A percentile compares a stretch with the other conserved stretches of the same genome.
These are phyloP conservation scores for Aspergillus steynii DNA, from an alignment of 495 filamentous ascomycete genomes.

Conservation along the genomic window DNA sequence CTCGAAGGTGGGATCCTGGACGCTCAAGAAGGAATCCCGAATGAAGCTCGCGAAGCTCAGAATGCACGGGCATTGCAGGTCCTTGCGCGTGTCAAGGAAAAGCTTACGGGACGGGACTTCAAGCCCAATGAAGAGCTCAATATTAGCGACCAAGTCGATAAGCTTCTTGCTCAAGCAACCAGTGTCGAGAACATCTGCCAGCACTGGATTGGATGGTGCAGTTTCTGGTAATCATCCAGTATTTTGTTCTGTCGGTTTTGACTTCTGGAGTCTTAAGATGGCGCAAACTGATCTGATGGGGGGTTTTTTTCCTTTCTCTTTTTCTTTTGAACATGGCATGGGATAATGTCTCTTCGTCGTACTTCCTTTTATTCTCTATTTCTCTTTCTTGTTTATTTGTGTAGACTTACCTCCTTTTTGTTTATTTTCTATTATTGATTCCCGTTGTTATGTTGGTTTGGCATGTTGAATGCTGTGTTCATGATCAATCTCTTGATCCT, in stretches of 20 bases:
- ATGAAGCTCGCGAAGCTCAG: constrained; percentile 71
- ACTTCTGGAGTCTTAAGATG: constrained; percentile 15
- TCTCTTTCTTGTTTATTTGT: constrained; percentile 9
- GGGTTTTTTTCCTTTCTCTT: constrained; percentile 4
- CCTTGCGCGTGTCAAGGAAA: constrained; percentile 87
- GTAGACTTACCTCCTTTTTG: constrained; percentile 14
- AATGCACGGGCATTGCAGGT: constrained; percentile 93
- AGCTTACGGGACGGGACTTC: constrained; percentile 78
- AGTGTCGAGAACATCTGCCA: constrained; percentile 97
- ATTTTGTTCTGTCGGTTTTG: constrained; percentile 17
- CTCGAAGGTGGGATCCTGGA: constrained; percentile 53
- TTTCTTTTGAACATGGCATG: constrained; percentile 13
- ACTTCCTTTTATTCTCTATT: constrained; percentile 8
- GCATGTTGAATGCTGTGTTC: constrained; percentile 6
- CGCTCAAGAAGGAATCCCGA: constrained; percentile 49
- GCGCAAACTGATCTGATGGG: constrained; percentile 21
- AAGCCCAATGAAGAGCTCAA: constrained; percentile 71
- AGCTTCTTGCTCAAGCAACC: constrained; percentile 89
- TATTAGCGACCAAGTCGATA: constrained; percentile 88
- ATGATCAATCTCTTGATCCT: constrained; percentile 6
- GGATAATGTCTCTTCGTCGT: constrained; percentile 9
- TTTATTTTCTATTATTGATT: constrained; percentile 7
- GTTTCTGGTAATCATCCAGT: constrained; percentile 67
- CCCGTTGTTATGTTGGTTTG: constrained; percentile 4
- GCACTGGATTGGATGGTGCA: constrained; percentile 98